Evolutionary conservation across 1,284 basidiomycete genomes (phyloP), one percentile per base, ranked within the genome.

Genomic region (Cronartium quercuum): DNA sequence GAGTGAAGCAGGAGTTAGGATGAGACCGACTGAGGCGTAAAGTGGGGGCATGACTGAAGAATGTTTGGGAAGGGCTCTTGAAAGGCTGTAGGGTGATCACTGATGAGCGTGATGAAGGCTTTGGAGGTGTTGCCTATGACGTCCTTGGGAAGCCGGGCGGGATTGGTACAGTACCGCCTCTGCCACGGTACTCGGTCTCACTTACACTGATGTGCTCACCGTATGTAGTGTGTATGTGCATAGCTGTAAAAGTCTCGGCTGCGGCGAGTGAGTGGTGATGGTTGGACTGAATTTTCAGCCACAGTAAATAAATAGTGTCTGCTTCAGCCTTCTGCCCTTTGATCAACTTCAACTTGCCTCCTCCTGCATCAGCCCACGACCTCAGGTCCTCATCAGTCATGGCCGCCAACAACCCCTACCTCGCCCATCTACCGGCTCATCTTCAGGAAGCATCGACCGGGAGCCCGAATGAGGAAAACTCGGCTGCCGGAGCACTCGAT

Each of bases 361-460:
- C 29, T 29, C 29, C 29, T 29, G 29, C 29, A 29, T 29, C 29
- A 29, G 29, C 29, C 2, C 29, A 29, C 29, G 29, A 1, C 29
- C 29, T 29, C 29, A 29, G 29, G 29, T 35, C 24, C 2, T 62
- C 34, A 18, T 10, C 13, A 41, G 41, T 57, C 51, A 57, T 57
- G 51, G 51, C 51, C 34, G 34, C 51, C 21, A 57, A 29, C 7
- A 88, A 88, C 76, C 87, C 86, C 10, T 89, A 88, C 78, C 84
- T 88, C 10, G 84, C 86, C 0, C 85, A 88, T 78, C 78, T 83
- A 24, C 51, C 70, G 29, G 29, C 29, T 29, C 29, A 29, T 29
- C 29, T 29, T 29, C 29, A 29, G 29, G 29, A 29, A 29, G 29
- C 29, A 29, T 29, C 29, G 29, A 29, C 29, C 40, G 77, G 79